Evolutionary conservation across 441 rosid genomes (phyloP).

Genomic region (Populus trichocarpa): DNA sequence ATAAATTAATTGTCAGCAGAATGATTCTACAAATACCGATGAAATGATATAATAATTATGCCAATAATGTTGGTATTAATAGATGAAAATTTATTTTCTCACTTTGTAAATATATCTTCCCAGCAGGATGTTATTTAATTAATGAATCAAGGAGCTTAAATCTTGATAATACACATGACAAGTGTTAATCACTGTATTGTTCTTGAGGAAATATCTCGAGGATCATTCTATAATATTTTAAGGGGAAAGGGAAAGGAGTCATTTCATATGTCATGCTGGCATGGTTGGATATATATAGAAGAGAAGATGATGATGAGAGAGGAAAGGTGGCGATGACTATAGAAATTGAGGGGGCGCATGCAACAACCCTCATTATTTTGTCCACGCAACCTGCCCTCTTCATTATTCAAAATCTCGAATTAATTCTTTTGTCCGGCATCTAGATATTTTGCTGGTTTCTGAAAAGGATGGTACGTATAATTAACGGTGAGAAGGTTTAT

Average conservation of each 20-base stretch:
- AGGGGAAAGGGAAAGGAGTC: background rate
- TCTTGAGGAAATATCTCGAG: background rate
- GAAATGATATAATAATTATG: no score
- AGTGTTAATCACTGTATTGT: background rate
- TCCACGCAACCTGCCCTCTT: slow-evolving; percentile 8
- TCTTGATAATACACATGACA: no score
- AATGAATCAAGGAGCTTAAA: no score
- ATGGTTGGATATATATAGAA: background rate
- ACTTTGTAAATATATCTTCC: no score
- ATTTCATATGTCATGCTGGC: background rate
- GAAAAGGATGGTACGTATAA: background rate
- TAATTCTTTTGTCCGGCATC: background rate
- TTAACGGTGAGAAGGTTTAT: background rate
- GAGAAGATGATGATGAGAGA: slow-evolving; percentile 11
- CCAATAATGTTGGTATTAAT: background rate
- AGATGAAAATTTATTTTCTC: no score
- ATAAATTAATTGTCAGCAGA: no score
- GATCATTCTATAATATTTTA: background rate
- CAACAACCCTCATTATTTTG: slow-evolving; percentile 31
- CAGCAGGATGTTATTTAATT: no score
- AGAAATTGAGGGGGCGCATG: slow-evolving; percentile 23
- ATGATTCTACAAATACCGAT: no score
- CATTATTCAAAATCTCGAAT: background rate
- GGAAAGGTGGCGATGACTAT: slow-evolving; percentile 10
- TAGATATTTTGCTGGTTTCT: background rate